Percentiles rank a stretch among this genome's conserved stretches.
Evolutionary conservation across 2,329 filamentous ascomycete species (phyloP).

Genomic region (Sclerotinia minor): DNA sequence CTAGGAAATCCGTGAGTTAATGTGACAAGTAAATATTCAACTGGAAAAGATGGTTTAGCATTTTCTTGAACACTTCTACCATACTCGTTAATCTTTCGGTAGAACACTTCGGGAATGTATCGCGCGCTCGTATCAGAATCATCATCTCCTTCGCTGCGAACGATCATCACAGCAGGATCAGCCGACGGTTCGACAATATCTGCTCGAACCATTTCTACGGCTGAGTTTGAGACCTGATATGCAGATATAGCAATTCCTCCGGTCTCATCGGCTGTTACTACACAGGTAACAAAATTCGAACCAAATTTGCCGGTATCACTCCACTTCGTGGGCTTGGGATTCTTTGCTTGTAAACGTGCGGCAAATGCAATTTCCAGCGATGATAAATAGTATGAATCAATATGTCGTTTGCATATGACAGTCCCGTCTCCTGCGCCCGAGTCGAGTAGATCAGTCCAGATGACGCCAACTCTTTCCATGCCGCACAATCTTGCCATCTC

Average conservation of each 20-base stretch:
- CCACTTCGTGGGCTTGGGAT: conserved; percentile 93
- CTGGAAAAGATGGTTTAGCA: conserved; percentile 92
- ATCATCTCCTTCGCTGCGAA: conserved; percentile 85
- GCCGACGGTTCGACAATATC: conserved; percentile 95
- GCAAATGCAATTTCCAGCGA: conserved; percentile 91
- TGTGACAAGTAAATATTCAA: conserved; percentile 94
- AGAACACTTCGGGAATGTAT: conserved; percentile 98
- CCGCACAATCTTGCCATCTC: conserved; percentile 80
- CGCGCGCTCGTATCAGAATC: conserved; percentile 66
- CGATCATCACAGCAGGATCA: conserved; percentile 90
- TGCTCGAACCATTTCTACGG: conserved; percentile 94
- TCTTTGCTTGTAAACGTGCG: conserved; percentile 79
- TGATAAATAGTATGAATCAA: conserved; percentile 87
- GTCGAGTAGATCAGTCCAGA: conserved; percentile 91
- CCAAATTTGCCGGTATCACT: conserved; percentile 92
- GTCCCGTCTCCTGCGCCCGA: conserved; percentile 77
- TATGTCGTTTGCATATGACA: conserved; percentile 92
- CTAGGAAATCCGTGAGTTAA: conserved; percentile 95
- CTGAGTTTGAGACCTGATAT: conserved; percentile 93
- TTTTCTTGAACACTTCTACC: conserved; percentile 96
- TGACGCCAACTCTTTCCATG: conserved; percentile 83
- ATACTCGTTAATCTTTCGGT: conserved; percentile 92
- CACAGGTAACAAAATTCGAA: conserved; percentile 95
- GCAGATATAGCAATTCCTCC: conserved; percentile 86
- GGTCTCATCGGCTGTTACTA: conserved; percentile 88